Evolutionary conservation across 495 filamentous ascomycete species (phyloP).

Genomic region (Penicillium flavigenum): DNA sequence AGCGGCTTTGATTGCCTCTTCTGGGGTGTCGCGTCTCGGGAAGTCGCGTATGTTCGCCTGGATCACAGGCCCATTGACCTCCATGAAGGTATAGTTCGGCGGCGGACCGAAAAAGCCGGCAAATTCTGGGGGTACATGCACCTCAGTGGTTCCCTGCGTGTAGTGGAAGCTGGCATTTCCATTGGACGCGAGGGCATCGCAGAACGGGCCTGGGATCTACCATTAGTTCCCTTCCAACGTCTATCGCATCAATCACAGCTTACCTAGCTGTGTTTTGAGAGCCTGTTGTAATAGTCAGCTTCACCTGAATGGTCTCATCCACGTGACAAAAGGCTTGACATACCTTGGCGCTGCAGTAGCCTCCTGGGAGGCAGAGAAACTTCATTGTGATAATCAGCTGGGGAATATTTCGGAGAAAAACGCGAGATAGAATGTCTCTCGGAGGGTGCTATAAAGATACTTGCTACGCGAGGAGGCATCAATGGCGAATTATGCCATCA

Average conservation of each 20-base stretch:
- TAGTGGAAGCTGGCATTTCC: slow-evolving; percentile 25
- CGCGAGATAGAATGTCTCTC: background rate
- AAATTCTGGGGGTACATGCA: slow-evolving; percentile 16
- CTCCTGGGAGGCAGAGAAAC: slow-evolving; percentile 33
- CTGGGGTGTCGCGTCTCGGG: slow-evolving; percentile 25
- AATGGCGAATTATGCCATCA: slow-evolving; percentile 6
- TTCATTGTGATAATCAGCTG: slow-evolving; percentile 20
- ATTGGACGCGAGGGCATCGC: slow-evolving; percentile 16
- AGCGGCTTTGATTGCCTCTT: slow-evolving; percentile 20
- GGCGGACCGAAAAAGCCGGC: slow-evolving; percentile 33
- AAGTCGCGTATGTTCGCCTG: slow-evolving; percentile 23
- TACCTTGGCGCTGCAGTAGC: slow-evolving; percentile 29
- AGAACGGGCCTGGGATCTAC: slow-evolving; percentile 23
- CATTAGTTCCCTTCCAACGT: slow-evolving; percentile 1
- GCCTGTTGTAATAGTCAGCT: slow-evolving; percentile 14
- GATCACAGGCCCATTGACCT: slow-evolving; percentile 12
- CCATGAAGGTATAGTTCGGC: slow-evolving; percentile 27
- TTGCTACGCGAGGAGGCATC: slow-evolving; percentile 1
- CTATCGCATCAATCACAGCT: background rate
- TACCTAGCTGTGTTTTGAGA: slow-evolving; percentile 31
- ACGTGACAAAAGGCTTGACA: background rate
- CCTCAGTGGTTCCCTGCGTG: slow-evolving; percentile 25
- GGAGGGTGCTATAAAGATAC: slow-evolving; percentile 1
- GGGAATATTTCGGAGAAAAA: slow-evolving; percentile 1
- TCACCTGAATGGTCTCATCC: background rate